Percentiles rank a stretch among this genome's conserved stretches.
These are phyloP conservation scores for Helotiales sp. DNA, from an alignment of 2,329 filamentous ascomycete species.

Conservation along the genomic window DNA sequence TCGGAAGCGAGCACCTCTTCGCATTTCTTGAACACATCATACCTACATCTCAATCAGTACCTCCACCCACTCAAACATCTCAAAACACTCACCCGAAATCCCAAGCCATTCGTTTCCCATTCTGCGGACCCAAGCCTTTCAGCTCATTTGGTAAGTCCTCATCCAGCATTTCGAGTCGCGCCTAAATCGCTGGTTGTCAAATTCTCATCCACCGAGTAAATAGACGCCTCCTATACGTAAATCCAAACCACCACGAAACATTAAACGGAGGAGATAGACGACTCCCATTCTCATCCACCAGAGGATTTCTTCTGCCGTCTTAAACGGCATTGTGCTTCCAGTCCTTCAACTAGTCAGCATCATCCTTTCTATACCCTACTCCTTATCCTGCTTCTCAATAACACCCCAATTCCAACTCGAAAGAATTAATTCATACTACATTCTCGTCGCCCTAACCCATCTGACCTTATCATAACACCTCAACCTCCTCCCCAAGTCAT, in stretches of 20 bases:
- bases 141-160: not conserved
- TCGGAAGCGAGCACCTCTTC: not conserved
- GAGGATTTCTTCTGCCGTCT: not conserved
- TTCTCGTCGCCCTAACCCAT: constrained; percentile 1
- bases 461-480: not conserved
- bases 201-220: not conserved
- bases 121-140: not conserved
- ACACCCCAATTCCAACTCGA: too few relatives aligned
- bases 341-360: too few relatives aligned
- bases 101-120: not conserved
- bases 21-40: not conserved
- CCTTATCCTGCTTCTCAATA: too few relatives aligned
- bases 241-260: not conserved
- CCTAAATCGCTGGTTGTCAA: not conserved
- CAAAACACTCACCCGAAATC: not conserved
- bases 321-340: not conserved
- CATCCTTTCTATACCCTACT: too few relatives aligned
- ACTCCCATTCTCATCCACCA: not conserved
- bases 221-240: too few relatives aligned
- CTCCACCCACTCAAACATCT: not conserved
- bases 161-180: not conserved
- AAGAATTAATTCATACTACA: too few relatives aligned
- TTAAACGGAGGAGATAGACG: not conserved
- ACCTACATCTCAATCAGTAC: not conserved
- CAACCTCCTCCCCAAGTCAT: not conserved